phyloP scores from a whole-genome alignment of 345 rosid genomes.

The Salix koriyanagi region DNA sequence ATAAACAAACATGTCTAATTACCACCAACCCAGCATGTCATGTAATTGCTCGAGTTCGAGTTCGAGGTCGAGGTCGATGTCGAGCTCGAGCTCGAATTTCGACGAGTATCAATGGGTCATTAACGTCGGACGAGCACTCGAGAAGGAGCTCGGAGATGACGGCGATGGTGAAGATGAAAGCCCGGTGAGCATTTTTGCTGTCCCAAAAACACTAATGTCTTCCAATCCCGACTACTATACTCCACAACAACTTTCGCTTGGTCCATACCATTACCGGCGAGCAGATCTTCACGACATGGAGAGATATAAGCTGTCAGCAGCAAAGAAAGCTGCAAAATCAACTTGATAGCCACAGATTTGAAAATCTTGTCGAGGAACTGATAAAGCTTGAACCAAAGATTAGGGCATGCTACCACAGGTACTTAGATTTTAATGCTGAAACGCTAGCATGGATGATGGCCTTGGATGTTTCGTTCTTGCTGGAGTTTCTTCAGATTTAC shows the following conservation, averaged over 20 bases:
- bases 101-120: conserved; percentile 58
- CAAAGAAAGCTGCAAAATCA: conserved; percentile 40
- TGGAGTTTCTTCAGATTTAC: conserved; percentile 54
- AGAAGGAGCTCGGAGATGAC: conserved; percentile 48
- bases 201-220: conserved; percentile 46
- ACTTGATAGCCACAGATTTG: conserved; percentile 26
- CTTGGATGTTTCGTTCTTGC: conserved; percentile 54
- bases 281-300: conserved; percentile 63
- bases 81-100: conserved; percentile 20
- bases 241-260: conserved; percentile 63
- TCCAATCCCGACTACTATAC: conserved; percentile 47
- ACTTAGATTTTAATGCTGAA: conserved; percentile 35
- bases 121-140: conserved; percentile 12
- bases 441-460: conserved; percentile 73
- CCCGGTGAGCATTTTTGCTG: conserved; percentile 49
- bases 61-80: too few relatives aligned
- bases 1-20: neutral
- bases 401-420: conserved; percentile 55
- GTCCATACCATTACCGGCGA: conserved; percentile 61
- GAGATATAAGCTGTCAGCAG: conserved; percentile 50
- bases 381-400: conserved; percentile 29
- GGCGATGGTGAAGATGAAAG: conserved; percentile 22
- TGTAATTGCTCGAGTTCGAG: neutral
- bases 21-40: neutral
- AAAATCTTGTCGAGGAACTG: conserved; percentile 42